Conservation (phyloP, 208 protist genomes). For the Strigomonas oncopelti region DNA sequence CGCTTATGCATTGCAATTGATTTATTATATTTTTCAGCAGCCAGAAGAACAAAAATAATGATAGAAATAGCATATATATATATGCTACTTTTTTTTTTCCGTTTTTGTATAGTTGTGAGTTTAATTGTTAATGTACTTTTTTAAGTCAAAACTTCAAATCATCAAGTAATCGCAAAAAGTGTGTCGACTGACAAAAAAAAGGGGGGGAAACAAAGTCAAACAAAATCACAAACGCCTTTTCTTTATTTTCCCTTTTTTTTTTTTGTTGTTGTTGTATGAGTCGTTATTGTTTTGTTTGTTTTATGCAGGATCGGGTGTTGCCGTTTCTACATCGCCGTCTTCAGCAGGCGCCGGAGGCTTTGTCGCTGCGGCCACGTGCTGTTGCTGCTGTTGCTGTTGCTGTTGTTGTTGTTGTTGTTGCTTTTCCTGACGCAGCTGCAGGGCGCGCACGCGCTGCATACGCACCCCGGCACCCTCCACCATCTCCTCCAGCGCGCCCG, state of each 20-base stretch:
- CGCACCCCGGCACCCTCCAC: not conserved
- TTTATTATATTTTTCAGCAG: too few species aligned
- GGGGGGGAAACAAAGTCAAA: not conserved
- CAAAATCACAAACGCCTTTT: not conserved
- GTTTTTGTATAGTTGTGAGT: too few species aligned
- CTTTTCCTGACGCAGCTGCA: not conserved
- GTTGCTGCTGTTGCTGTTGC: not conserved
- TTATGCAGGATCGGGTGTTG: too few species aligned
- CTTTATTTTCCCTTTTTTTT: not conserved
- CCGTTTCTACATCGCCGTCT: too few species aligned
- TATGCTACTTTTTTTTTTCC: not conserved
- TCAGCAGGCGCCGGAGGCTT: too few species aligned
- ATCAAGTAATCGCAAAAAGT: slow-evolving; percentile 1
- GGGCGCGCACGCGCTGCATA: too few species aligned
- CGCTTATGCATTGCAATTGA: too few species aligned
- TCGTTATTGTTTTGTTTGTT: too few species aligned
- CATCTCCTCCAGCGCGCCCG: not conserved
- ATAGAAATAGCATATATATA: slow-evolving; percentile 2
- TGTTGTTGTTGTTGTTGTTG: not conserved
- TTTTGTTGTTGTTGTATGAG: too few species aligned
- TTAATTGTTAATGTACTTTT: too few species aligned
- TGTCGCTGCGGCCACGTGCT: too few species aligned
- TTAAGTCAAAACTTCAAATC: not conserved
- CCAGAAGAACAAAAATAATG: not conserved
- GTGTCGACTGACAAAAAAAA: not conserved